These are phyloP conservation scores for Cetradonia linearis DNA, from an alignment of 495 filamentous ascomycete genomes.

Conservation along the genomic window DNA sequence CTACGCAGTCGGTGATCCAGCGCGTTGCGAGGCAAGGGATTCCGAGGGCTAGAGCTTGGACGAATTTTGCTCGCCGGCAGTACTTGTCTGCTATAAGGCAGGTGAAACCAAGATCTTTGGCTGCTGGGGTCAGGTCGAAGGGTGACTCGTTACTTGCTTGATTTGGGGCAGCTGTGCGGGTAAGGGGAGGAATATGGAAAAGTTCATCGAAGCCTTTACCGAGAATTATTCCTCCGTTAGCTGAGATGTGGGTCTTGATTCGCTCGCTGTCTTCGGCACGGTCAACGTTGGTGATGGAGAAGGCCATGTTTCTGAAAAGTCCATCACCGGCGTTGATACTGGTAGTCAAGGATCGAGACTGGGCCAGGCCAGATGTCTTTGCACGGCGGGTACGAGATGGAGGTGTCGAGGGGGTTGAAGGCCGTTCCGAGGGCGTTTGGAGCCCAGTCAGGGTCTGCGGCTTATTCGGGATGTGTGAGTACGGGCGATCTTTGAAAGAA, in stretches of 20 bases:
- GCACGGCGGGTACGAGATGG: conserved; percentile 35
- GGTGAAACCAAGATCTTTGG: conserved; percentile 58
- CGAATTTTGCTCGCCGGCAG: conserved; percentile 83
- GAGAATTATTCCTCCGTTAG: conserved; percentile 64
- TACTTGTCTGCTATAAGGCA: conserved; percentile 79
- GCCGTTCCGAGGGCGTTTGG: conserved; percentile 35
- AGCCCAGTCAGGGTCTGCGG: conserved; percentile 25
- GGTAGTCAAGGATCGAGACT: conserved; percentile 11
- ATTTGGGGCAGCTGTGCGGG: conserved; percentile 24
- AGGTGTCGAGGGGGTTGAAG: conserved; percentile 37
- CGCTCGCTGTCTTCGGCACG: conserved; percentile 37
- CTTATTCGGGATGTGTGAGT: conserved; percentile 26
- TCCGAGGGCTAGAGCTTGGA: conserved; percentile 87
- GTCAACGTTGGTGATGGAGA: conserved; percentile 59
- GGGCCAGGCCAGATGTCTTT: conserved; percentile 9
- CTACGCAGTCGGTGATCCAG: conserved; percentile 71
- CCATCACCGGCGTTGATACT: conserved; percentile 19
- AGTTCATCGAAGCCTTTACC: conserved; percentile 73
- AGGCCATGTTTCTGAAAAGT: conserved; percentile 67
- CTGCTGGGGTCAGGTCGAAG: conserved; percentile 40
- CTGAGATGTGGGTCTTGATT: conserved; percentile 43
- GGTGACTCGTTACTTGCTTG: conserved; percentile 24
- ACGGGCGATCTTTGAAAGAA: conserved; percentile 37
- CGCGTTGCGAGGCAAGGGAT: conserved; percentile 70
- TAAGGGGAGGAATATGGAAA: conserved; percentile 48